Conservation (phyloP, 495 filamentous ascomycete genomes). For the Polyplosphaeria fusca region DNA sequence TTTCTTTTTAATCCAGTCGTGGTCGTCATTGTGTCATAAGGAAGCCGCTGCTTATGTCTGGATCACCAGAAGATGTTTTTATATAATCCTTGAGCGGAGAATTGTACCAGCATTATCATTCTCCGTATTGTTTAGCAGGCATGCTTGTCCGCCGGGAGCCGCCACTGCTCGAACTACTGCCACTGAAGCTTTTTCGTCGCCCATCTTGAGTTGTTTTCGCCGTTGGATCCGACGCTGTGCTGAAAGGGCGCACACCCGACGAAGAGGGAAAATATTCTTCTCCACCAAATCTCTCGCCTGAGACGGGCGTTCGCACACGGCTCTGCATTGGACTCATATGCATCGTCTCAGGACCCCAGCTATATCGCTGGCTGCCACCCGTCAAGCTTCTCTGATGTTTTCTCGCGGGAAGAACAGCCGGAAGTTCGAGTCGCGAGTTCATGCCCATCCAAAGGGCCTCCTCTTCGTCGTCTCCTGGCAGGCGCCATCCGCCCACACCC, state of each 20-base stretch:
- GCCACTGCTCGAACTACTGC: conserved; percentile 18
- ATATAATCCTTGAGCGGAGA: neutral
- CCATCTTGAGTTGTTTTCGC: conserved; percentile 7
- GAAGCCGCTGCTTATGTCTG: neutral
- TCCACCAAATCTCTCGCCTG: neutral
- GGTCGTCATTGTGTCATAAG: neutral
- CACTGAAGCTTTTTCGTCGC: conserved; percentile 24
- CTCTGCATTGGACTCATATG: conserved; percentile 36
- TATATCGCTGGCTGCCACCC: conserved; percentile 23
- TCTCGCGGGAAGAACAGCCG: conserved; percentile 35
- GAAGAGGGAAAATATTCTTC: conserved; percentile 27
- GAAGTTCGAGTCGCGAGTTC: conserved; percentile 70
- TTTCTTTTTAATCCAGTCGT: neutral
- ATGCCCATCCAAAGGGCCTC: conserved; percentile 69
- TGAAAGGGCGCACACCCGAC: conserved; percentile 12
- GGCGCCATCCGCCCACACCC: conserved; percentile 78
- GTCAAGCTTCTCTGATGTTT: conserved; percentile 31
- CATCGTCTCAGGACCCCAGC: conserved; percentile 31
- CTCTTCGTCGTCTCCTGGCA: conserved; percentile 53
- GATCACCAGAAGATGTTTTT: neutral
- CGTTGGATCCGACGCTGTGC: conserved; percentile 16
- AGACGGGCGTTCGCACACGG: conserved; percentile 31
- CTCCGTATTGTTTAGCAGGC: conserved; percentile 3
- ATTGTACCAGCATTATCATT: neutral
- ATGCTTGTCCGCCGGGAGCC: neutral